Evolutionary conservation across 176 grass and related monocot genomes (phyloP), one percentile per base, ranked within the genome.

Genomic region (Dendrocalamus sinicus): DNA sequence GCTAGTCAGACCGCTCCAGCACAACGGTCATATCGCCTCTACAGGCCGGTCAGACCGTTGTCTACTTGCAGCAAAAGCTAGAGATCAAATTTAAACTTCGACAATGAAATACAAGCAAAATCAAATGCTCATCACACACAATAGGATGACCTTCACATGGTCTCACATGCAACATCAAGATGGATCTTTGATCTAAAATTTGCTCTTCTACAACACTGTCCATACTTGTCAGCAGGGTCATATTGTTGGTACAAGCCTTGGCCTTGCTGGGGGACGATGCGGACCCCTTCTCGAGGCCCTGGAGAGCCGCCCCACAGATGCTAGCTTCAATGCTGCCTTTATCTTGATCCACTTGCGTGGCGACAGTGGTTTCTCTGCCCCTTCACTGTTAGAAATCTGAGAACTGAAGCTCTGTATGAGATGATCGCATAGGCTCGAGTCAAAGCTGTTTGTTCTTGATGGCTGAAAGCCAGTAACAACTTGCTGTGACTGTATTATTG

Each of bases 271-370:
- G 37, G 71, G 9, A 51, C 61, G 73, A 70, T 62, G 15, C 1
- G 9, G 11, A 28, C 62, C 62, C 71, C 76, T 88, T 58, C 70
- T 91, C 1, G 70, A 81, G 13, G 63, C 76, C 77, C 67, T 90
- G 8, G 85, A 85, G 19, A 64, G 62, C 58, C 89, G 75, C 10
- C 81, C 24, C 28, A 88, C 63, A 12, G 37, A 91, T 71, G 76
- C 89, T 68, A 84, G 55, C 81, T 88, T 91, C 70, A 91, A 16
- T 58, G 62, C 85, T 14, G 82, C 89, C 19, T 59, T 81, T 63
- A 91, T 81, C 71, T 88, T 91, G 71, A 91, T 24, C 89, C 89
- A 91, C 39, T 88, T 91, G 66, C 85, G 81, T 26, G 81, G 85
- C 12, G 85, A 91, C 73, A 88, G 58, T 85, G 85, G 89, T 22